Evolutionary conservation across 768 basidiomycete species (phyloP).

Genomic region (Trametes maxima): DNA sequence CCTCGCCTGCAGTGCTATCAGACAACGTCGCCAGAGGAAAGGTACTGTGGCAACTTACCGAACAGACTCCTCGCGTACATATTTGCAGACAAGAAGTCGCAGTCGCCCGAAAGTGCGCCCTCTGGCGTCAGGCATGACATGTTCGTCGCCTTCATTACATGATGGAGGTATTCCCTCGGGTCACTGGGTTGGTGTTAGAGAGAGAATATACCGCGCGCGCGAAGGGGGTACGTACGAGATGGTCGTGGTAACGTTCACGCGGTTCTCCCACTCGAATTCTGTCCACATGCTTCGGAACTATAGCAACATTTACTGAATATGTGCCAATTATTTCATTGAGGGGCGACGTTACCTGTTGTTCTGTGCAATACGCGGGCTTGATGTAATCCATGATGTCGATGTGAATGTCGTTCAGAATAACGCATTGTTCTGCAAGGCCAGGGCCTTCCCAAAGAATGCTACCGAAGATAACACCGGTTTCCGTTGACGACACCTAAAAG

Average conservation of each 20-base stretch:
- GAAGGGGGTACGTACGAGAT: conserved; percentile 62
- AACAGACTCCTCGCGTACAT: conserved; percentile 95
- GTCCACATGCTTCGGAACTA: conserved; percentile 99
- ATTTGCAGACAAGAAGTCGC: conserved; percentile 95
- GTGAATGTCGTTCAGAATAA: conserved; percentile 96
- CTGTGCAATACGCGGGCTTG: conserved; percentile 93
- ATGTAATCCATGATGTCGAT: conserved; percentile 99
- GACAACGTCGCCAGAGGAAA: not conserved
- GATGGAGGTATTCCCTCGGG: conserved; percentile 86
- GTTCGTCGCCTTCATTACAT: conserved; percentile 96
- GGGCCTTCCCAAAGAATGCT: conserved; percentile 96
- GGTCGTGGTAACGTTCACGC: conserved; percentile 88
- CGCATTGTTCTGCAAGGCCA: conserved; percentile 84
- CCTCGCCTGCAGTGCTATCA: conserved; percentile 68
- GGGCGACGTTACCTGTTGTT: conserved; percentile 68
- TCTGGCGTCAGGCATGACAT: conserved; percentile 97
- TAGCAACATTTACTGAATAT: not conserved
- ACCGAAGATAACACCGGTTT: conserved; percentile 98
- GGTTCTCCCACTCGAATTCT: conserved; percentile 99
- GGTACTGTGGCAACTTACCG: conserved; percentile 51
- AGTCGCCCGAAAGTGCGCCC: conserved; percentile 87
- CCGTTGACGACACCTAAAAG: conserved; percentile 86
- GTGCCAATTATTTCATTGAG: not conserved
- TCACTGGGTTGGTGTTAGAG: conserved; percentile 58
- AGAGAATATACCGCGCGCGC: too few species aligned